Conservation (phyloP, 495 filamentous ascomycete species). For the Aspergillus egyptiacus region DNA sequence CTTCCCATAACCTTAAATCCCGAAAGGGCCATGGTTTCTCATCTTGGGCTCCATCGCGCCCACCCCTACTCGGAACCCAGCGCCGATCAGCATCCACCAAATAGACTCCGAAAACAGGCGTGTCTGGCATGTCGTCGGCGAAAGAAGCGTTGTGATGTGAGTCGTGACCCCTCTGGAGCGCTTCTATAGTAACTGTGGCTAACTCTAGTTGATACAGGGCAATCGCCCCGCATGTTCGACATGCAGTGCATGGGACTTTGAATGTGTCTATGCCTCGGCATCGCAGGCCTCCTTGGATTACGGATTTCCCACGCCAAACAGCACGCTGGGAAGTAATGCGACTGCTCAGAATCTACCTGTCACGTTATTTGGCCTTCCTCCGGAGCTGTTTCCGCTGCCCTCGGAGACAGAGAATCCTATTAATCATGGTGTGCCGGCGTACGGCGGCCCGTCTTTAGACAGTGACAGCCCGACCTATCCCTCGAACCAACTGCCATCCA, state of each 20-base stretch:
- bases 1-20: too few species aligned
- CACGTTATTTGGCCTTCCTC: neutral
- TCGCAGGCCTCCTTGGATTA: neutral
- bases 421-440: neutral
- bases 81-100: neutral
- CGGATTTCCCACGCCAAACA: constrained; percentile 1
- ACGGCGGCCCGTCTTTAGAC: neutral
- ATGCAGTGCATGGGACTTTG: neutral
- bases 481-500: neutral
- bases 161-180: neutral
- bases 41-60: neutral
- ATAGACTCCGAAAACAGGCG: neutral
- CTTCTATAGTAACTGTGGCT: neutral
- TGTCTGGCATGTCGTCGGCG: constrained; percentile 4
- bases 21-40: too few species aligned
- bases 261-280: neutral
- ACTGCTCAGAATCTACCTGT: neutral
- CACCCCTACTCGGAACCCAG: neutral
- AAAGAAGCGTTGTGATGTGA: constrained; percentile 5
- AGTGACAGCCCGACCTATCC: neutral
- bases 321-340: neutral
- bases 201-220: neutral
- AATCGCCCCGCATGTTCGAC: constrained; percentile 1
- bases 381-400: neutral
- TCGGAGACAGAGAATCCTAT: too few species aligned